phyloP scores from a whole-genome alignment of 768 basidiomycete genomes.

The Lactarius trivialis region DNA sequence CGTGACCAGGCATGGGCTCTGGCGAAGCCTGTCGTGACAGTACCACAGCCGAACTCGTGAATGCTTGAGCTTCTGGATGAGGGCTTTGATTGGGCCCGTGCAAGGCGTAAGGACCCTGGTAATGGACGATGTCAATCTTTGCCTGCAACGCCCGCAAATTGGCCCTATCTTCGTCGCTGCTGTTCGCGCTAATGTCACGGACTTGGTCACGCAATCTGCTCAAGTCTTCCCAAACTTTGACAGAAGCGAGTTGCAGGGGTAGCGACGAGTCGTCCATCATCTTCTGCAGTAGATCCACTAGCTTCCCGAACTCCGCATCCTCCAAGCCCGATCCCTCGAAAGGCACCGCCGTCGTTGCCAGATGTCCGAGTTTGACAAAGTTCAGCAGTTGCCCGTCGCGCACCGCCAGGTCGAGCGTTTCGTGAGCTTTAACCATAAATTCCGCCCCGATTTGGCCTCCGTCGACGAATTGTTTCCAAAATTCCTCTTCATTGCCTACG shows the following conservation, averaged over 20 bases:
- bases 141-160: not conserved
- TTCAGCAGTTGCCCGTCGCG: conserved; percentile 11
- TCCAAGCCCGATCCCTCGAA: not conserved
- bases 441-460: conserved; percentile 1
- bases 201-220: not conserved
- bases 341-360: not conserved
- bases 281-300: not conserved
- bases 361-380: conserved; percentile 2
- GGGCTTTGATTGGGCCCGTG: too few relatives aligned
- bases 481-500: not conserved
- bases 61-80: too few relatives aligned
- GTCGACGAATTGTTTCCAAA: not conserved
- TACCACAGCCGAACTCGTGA: not conserved
- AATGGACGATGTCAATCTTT: not conserved
- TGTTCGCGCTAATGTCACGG: not conserved
- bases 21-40: not conserved
- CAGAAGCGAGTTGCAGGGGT: not conserved
- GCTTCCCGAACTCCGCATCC: not conserved
- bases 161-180: not conserved
- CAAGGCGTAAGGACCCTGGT: not conserved
- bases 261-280: not conserved
- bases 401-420: not conserved
- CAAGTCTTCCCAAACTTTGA: not conserved
- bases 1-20: too few relatives aligned
- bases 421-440: not conserved